These are phyloP conservation scores for Peniophora sp. DNA, from an alignment of 1,284 basidiomycete genomes.

Conservation along the genomic window DNA sequence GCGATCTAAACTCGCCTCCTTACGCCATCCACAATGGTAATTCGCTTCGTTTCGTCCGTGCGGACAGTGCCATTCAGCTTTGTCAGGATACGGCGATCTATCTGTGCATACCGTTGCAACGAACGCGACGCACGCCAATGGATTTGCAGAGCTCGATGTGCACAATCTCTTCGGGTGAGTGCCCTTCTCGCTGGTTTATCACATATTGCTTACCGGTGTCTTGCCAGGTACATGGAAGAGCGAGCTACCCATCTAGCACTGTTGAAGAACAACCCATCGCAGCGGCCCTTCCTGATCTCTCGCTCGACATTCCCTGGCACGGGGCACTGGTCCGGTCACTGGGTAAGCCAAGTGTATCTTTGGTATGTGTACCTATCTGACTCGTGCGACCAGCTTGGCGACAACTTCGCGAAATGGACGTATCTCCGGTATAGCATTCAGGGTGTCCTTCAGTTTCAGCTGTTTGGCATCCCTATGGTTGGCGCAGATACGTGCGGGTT, in stretches of 20 bases:
- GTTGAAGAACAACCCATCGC: slow-evolving; percentile 38
- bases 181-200: not conserved
- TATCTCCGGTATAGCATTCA: slow-evolving; percentile 54
- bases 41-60: slow-evolving; percentile 6
- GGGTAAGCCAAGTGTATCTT: slow-evolving; percentile 12
- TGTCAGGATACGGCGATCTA: slow-evolving; percentile 36
- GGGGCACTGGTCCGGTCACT: slow-evolving; percentile 20
- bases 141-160: slow-evolving; percentile 48
- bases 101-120: slow-evolving; percentile 45
- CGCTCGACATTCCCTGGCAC: slow-evolving; percentile 28
- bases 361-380: not conserved
- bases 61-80: not conserved
- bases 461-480: slow-evolving; percentile 71
- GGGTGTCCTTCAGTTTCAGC: slow-evolving; percentile 69
- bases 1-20: slow-evolving; percentile 47
- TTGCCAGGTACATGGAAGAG: slow-evolving; percentile 44
- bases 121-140: slow-evolving; percentile 52
- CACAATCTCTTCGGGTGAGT: slow-evolving; percentile 55
- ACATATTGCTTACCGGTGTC: not conserved
- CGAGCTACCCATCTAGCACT: slow-evolving; percentile 51
- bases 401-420: slow-evolving; percentile 65
- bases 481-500: slow-evolving; percentile 70
- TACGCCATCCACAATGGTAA: slow-evolving; percentile 69
- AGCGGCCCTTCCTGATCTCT: slow-evolving; percentile 59
- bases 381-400: slow-evolving; percentile 43